phyloP scores from a whole-genome alignment of 768 basidiomycete species.

The Panaeolus cyanescens region DNA sequence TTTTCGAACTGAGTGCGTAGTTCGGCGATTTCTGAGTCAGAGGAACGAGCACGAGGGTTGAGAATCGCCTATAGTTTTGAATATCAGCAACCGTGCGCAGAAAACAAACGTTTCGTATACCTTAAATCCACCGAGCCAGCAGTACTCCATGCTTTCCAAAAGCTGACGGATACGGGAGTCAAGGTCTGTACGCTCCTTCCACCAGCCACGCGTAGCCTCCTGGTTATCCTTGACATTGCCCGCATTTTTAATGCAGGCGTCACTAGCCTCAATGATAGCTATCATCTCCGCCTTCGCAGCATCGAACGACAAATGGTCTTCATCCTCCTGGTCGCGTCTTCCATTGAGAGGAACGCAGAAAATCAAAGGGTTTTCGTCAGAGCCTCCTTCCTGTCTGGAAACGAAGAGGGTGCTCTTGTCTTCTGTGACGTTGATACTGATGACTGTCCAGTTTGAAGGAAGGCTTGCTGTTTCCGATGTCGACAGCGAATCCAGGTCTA shows the following conservation, averaged over 20 bases:
- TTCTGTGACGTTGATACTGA: constrained; percentile 82
- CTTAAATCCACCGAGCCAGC: constrained; percentile 98
- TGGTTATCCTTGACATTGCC: constrained; percentile 70
- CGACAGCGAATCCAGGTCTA: constrained; percentile 44
- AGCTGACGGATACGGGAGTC: constrained; percentile 76
- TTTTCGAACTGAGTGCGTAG: constrained; percentile 74
- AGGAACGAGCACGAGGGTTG: constrained; percentile 44
- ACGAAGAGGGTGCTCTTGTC: constrained; percentile 85
- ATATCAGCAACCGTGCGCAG: constrained; percentile 1
- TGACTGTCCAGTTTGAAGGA: constrained; percentile 79
- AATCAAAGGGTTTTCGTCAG: constrained; percentile 58
- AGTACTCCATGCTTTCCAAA: constrained; percentile 87
- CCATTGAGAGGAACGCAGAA: constrained; percentile 91
- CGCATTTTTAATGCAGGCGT: constrained; percentile 75
- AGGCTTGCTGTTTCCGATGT: constrained; percentile 45
- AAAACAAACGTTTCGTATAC: constrained; percentile 38
- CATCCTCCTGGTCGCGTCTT: constrained; percentile 72
- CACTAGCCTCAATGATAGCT: constrained; percentile 80
- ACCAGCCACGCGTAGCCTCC: constrained; percentile 77
- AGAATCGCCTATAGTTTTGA: constrained; percentile 56
- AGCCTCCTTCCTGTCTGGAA: constrained; percentile 68
- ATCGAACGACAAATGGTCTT: constrained; percentile 72
- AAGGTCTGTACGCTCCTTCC: constrained; percentile 77
- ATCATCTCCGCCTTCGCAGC: constrained; percentile 72
- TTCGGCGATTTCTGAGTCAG: constrained; percentile 48